Evolutionary conservation across 345 rosid genomes (phyloP).

Genomic region (Isatis tinctoria): DNA sequence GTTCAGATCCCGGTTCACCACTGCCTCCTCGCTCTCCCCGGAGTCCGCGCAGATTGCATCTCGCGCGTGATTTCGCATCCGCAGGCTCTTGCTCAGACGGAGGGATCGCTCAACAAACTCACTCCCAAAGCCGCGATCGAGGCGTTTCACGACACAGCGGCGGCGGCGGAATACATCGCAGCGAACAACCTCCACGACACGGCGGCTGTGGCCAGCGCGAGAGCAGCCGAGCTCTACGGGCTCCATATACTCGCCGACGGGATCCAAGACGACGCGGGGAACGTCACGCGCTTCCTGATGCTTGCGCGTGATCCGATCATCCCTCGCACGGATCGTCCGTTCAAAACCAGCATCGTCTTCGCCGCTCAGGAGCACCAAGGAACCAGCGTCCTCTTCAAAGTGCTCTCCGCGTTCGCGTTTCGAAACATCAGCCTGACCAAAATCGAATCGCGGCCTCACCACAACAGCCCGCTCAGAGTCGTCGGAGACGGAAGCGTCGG

Average conservation of each 20-base stretch:
- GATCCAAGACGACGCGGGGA: slow-evolving; percentile 79
- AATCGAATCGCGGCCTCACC: slow-evolving; percentile 94
- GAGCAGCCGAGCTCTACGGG: slow-evolving; percentile 77
- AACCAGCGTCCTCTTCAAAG: slow-evolving; percentile 87
- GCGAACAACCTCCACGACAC: slow-evolving; percentile 64
- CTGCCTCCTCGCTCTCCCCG: slow-evolving; percentile 92
- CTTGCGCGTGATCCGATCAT: slow-evolving; percentile 95
- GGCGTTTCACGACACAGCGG: slow-evolving; percentile 94
- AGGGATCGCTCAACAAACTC: slow-evolving; percentile 71
- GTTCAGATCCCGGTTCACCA: slow-evolving; percentile 94
- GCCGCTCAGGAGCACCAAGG: slow-evolving; percentile 91
- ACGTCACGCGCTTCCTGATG: slow-evolving; percentile 93
- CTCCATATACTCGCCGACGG: slow-evolving; percentile 59
- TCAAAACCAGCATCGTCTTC: slow-evolving; percentile 95
- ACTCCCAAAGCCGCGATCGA: slow-evolving; percentile 75
- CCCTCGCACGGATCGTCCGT: slow-evolving; percentile 90
- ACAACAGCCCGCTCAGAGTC: slow-evolving; percentile 66
- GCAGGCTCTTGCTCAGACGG: slow-evolving; percentile 90
- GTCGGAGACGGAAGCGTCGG: slow-evolving; percentile 77
- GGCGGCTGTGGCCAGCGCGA: slow-evolving; percentile 67
- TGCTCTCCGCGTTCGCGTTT: slow-evolving; percentile 87
- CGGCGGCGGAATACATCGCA: slow-evolving; percentile 86
- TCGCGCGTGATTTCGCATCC: slow-evolving; percentile 92
- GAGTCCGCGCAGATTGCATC: slow-evolving; percentile 63
- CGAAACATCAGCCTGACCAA: slow-evolving; percentile 84